These are phyloP conservation scores for Diplodia scrobiculata DNA, from an alignment of 2,329 filamentous ascomycete genomes.

Conservation along the genomic window DNA sequence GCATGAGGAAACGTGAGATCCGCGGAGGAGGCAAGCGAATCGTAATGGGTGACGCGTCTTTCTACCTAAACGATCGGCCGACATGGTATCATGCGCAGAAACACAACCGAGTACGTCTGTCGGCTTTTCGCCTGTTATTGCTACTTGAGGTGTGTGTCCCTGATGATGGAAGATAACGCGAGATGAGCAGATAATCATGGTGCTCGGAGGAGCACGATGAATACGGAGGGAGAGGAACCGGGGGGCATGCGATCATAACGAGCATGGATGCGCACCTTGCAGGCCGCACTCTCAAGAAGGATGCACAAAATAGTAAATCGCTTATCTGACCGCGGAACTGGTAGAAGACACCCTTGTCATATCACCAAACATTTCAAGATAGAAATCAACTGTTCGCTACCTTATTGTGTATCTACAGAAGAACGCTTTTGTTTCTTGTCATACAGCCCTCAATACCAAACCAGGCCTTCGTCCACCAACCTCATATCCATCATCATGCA, in stretches of 20 bases:
- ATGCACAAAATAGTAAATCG: neutral
- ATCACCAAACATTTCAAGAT: neutral
- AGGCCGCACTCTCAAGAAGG: neutral
- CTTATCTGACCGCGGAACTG: neutral
- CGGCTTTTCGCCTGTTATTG: too few species aligned
- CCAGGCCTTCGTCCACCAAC: neutral
- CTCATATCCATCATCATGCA: slow-evolving; percentile 5
- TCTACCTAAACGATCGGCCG: too few species aligned
- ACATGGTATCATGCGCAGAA: too few species aligned
- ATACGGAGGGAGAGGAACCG: too few species aligned
- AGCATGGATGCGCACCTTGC: neutral
- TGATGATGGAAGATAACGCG: too few species aligned
- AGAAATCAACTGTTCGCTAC: neutral
- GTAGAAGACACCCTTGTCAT: neutral
- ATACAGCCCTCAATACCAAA: neutral
- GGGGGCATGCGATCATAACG: neutral
- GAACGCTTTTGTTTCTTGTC: neutral
- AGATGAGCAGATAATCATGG: too few species aligned
- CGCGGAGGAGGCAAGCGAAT: too few species aligned
- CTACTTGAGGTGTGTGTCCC: too few species aligned
- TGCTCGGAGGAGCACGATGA: too few species aligned
- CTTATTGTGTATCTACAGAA: neutral
- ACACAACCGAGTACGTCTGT: too few species aligned
- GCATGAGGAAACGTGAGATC: too few species aligned
- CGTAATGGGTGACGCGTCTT: too few species aligned